phyloP scores from a whole-genome alignment of 108 stramenopile species.

The Pseudonitzschia multiseries region DNA sequence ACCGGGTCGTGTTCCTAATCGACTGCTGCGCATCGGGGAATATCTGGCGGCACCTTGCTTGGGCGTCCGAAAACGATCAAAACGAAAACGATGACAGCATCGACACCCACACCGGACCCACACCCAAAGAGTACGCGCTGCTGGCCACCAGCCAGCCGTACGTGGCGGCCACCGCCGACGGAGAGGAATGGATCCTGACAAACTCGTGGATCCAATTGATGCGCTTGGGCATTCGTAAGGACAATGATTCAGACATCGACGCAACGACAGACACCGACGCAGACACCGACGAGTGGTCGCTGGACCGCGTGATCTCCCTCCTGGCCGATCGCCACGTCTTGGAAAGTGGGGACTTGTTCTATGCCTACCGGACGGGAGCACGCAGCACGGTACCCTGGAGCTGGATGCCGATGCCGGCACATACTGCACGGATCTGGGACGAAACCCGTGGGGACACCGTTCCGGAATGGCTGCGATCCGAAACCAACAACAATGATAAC shows the following conservation, averaged over 20 bases:
- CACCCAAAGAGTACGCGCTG: conserved; percentile 12
- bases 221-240: not conserved
- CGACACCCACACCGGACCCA: not conserved
- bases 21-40: conserved; percentile 40
- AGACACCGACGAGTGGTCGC: not conserved
- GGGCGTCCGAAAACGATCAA: not conserved
- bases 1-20: conserved; percentile 30
- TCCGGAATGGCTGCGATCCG: too few relatives aligned
- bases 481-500: not conserved
- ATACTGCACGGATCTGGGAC: not conserved
- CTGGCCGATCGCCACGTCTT: conserved; percentile 27
- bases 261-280: too few relatives aligned
- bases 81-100: not conserved
- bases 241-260: not conserved
- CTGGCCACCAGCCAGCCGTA: conserved; percentile 21
- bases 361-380: not conserved
- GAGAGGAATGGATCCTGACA: conserved; percentile 32
- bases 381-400: not conserved
- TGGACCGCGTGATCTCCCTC: conserved; percentile 5
- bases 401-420: conserved; percentile 38
- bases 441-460: not conserved
- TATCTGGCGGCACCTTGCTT: conserved; percentile 1
- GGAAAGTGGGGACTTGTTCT: conserved; percentile 24
- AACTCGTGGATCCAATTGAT: conserved; percentile 28
- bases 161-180: conserved; percentile 13